These are phyloP conservation scores for Trametes gibbosa DNA, from an alignment of 768 basidiomycete species.

Conservation along the genomic window DNA sequence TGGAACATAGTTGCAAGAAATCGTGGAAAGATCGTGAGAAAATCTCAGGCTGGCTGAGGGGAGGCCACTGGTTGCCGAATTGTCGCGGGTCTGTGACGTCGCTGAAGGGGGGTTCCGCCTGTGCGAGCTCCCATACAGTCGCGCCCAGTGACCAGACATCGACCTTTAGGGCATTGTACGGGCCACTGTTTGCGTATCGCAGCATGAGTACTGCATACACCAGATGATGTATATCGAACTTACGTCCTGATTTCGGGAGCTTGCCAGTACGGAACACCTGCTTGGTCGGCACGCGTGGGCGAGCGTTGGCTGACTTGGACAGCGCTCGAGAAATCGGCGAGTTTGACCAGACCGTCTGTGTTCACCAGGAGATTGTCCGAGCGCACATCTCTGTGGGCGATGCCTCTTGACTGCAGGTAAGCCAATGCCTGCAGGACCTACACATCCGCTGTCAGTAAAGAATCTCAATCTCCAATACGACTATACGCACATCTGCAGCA, in stretches of 20 bases:
- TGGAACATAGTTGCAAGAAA: constrained; percentile 65
- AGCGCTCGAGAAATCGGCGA: constrained; percentile 81
- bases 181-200: constrained; percentile 32
- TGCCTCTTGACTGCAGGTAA: constrained; percentile 59
- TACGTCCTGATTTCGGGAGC: constrained; percentile 77
- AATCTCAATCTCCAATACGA: neutral
- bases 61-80: constrained; percentile 63
- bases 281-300: constrained; percentile 53
- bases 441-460: neutral
- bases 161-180: constrained; percentile 71
- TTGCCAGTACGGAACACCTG: constrained; percentile 82
- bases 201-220: neutral
- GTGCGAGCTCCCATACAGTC: constrained; percentile 80
- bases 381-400: constrained; percentile 82
- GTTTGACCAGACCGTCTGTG: constrained; percentile 64
- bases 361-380: constrained; percentile 82
- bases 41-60: constrained; percentile 52
- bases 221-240: constrained; percentile 24
- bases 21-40: constrained; percentile 72
- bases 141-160: constrained; percentile 84
- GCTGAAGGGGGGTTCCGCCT: constrained; percentile 72
- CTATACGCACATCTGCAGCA: constrained; percentile 66
- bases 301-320: constrained; percentile 53
- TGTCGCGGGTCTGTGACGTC: constrained; percentile 45
- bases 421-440: constrained; percentile 66